phyloP scores from a whole-genome alignment of 805 yeast species.

The Lachancea cidri region DNA sequence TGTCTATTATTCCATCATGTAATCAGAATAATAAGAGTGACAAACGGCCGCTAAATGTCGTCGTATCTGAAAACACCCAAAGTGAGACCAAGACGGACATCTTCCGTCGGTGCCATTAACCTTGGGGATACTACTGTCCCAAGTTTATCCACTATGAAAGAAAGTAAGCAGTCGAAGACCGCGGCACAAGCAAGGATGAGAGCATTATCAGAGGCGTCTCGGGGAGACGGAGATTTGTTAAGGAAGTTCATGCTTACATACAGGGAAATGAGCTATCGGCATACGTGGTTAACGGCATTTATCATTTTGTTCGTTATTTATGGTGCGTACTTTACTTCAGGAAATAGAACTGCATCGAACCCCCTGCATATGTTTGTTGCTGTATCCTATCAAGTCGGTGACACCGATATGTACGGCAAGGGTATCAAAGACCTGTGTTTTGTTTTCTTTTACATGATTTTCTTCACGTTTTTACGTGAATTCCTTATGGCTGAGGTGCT shows the following conservation, averaged over 20 bases:
- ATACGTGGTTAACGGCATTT: slow-evolving; percentile 70
- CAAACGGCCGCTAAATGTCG: slow-evolving; percentile 1
- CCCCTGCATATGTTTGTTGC: slow-evolving; percentile 58
- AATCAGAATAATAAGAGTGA: slow-evolving; percentile 1
- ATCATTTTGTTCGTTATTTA: slow-evolving; percentile 41
- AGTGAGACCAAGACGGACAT: slow-evolving; percentile 42
- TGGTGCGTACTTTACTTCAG: slow-evolving; percentile 47
- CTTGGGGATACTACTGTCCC: slow-evolving; percentile 69
- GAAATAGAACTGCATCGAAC: slow-evolving; percentile 54
- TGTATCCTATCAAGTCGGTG: slow-evolving; percentile 58
- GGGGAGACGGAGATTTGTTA: slow-evolving; percentile 48
- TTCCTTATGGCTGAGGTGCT: slow-evolving; percentile 80
- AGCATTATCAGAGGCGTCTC: slow-evolving; percentile 29
- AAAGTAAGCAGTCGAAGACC: slow-evolving; percentile 39
- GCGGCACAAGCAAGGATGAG: slow-evolving; percentile 35
- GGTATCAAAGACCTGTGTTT: slow-evolving; percentile 80
- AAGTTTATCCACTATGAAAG: slow-evolving; percentile 61
- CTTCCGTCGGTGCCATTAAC: slow-evolving; percentile 70
- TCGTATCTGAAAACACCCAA: slow-evolving; percentile 6
- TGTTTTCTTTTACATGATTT: slow-evolving; percentile 72
- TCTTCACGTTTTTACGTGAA: slow-evolving; percentile 88
- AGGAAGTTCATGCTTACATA: slow-evolving; percentile 52
- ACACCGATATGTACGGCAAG: slow-evolving; percentile 70
- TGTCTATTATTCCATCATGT: neutral
- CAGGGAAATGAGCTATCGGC: slow-evolving; percentile 50